Evolutionary conservation across 768 basidiomycete species (phyloP).

Genomic region (Mycena pura): DNA sequence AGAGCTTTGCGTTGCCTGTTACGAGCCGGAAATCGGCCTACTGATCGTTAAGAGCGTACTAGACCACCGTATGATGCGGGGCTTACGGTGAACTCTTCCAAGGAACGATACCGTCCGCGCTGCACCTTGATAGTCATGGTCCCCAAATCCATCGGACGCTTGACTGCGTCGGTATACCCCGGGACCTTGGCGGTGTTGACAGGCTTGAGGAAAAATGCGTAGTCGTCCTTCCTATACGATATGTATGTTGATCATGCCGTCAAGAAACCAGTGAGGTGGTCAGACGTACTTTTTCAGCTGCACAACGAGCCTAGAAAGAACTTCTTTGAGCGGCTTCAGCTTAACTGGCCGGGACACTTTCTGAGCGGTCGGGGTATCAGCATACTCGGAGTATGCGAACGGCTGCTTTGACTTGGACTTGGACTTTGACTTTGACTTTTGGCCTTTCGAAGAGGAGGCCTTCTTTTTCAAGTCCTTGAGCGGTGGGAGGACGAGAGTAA

Average conservation of each 20-base stretch:
- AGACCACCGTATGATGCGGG: neutral
- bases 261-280: neutral
- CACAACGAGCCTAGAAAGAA: slow-evolving; percentile 66
- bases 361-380: slow-evolving; percentile 40
- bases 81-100: slow-evolving; percentile 81
- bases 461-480: slow-evolving; percentile 20
- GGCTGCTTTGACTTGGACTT: slow-evolving; percentile 25
- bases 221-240: slow-evolving; percentile 77
- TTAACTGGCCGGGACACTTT: slow-evolving; percentile 65
- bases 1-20: slow-evolving; percentile 73
- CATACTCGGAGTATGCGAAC: slow-evolving; percentile 21
- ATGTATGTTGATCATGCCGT: slow-evolving; percentile 17
- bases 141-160: slow-evolving; percentile 91
- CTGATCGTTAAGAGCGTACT: neutral
- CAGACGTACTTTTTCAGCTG: slow-evolving; percentile 76
- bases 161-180: slow-evolving; percentile 72
- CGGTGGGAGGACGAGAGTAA: slow-evolving; percentile 20
- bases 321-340: slow-evolving; percentile 81
- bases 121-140: slow-evolving; percentile 84
- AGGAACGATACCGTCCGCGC: slow-evolving; percentile 75
- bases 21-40: slow-evolving; percentile 78
- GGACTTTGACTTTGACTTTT: slow-evolving; percentile 13
- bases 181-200: slow-evolving; percentile 67
- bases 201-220: slow-evolving; percentile 80
- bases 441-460: too few species aligned